Percentiles rank a stretch among this genome's conserved stretches.
These are phyloP conservation scores for Chlorella variabilis DNA, from an alignment of 163 green algal species.

Conservation along the genomic window DNA sequence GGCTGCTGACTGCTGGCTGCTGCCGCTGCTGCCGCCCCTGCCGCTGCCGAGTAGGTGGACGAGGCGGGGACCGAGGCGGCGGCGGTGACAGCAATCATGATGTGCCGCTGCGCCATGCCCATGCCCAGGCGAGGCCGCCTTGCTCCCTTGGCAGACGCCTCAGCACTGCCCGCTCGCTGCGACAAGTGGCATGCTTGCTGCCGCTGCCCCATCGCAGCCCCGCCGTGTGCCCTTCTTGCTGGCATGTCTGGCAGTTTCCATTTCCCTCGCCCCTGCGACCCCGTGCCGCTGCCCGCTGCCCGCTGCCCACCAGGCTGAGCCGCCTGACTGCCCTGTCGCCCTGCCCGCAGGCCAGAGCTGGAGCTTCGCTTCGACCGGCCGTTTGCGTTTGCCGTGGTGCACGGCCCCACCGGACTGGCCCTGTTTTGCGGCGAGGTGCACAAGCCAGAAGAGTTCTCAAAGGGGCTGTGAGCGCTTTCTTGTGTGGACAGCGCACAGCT, in stretches of 20 bases:
- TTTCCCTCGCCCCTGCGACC: no score
- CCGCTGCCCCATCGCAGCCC: no score
- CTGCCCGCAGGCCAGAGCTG: not conserved
- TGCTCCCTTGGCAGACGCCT: no score
- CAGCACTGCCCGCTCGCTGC: no score
- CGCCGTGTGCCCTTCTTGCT: no score
- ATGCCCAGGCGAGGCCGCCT: constrained; percentile 3
- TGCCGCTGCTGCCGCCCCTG: no score
- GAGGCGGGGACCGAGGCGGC: constrained; percentile 46
- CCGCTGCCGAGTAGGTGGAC: constrained; percentile 27
- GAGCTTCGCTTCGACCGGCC: constrained; percentile 45
- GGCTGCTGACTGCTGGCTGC: not conserved
- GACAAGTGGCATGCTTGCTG: no score
- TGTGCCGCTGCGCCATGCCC: not conserved
- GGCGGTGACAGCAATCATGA: constrained; percentile 31
- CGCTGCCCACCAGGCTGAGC: no score
- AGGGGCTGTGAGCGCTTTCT: no score
- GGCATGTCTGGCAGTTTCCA: no score
- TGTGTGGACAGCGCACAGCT: no score
- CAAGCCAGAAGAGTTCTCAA: constrained; percentile 34
- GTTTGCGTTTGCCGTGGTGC: constrained; percentile 44
- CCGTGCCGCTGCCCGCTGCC: no score
- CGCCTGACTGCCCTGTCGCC: not conserved
- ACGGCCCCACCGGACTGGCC: constrained; percentile 15
- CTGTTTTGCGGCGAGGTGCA: constrained; percentile 43